These are phyloP conservation scores for Carex pumila DNA, from an alignment of 176 grass and related monocot genomes.

Conservation along the genomic window DNA sequence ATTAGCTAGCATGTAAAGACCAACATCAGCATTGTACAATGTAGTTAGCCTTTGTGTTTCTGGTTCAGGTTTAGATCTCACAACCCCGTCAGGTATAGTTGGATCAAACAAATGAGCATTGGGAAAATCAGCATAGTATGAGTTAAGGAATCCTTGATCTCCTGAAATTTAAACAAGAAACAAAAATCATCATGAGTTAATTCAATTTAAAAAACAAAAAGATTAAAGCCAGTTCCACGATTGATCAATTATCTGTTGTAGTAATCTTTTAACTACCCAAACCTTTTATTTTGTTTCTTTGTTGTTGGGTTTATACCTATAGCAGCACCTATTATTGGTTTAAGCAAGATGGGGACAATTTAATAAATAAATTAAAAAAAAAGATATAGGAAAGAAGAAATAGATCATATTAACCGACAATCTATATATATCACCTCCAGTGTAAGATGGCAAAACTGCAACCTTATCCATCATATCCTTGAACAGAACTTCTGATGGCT, in stretches of 20 bases:
- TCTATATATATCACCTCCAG: slow-evolving; percentile 47
- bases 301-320: not conserved
- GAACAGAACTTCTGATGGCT: slow-evolving; percentile 78
- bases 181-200: not conserved
- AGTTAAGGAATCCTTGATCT: slow-evolving; percentile 66
- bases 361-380: not conserved
- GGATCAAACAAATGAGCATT: slow-evolving; percentile 88
- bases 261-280: not conserved
- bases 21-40: slow-evolving; percentile 96
- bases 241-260: not conserved
- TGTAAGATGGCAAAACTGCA: slow-evolving; percentile 68
- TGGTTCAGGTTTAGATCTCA: slow-evolving; percentile 55
- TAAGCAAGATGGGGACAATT: not conserved
- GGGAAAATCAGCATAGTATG: slow-evolving; percentile 90
- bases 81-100: slow-evolving; percentile 28
- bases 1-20: slow-evolving; percentile 98
- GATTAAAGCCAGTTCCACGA: not conserved
- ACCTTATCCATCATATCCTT: slow-evolving; percentile 87
- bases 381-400: not conserved
- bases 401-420: not conserved
- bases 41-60: slow-evolving; percentile 82
- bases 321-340: not conserved
- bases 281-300: not conserved
- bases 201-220: not conserved
- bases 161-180: slow-evolving; percentile 14